Base-by-base conservation (phyloP, 305 asterid species). In the Fraxinus latifolia region DNA sequence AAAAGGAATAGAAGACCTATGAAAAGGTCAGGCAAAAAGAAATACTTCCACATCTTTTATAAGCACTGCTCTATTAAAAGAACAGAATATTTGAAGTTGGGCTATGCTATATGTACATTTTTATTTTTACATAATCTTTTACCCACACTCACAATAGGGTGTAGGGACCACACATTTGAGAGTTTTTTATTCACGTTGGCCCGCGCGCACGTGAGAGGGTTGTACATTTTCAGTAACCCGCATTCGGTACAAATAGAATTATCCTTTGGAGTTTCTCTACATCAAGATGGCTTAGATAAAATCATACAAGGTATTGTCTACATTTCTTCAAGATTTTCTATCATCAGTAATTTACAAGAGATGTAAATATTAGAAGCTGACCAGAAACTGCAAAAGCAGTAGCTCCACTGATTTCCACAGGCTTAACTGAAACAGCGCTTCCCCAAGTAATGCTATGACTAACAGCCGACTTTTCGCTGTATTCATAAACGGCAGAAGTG, bases 371-470 rank as follows among this genome's bases (percentile, higher is more conserved):
- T 29, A 80, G 33, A 14, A 70, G 83, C 98, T 81, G 29, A 93
- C 99, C 99, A 58, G 97, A 87, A 84, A 92, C 92, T 39, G 97
- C 94, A 81, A 86, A 95, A 0, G 98, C 95, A 23, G 81, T 87
- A 14, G 95, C 90, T 58, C 98, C 98, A 21, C 74, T 81, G 80
- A 95, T 92, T 74, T 90, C 92, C 79, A 92, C 97, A 5, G 85
- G 89, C 86, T 90, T 92, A 37, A 78, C 99, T 34, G 93, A 82
- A 79, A 95, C 65, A 84, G 95, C 86, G 83, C 85, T 81, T 81
- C 78, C 83, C 97, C 95, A 90, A 1, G 99, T 92, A 79, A 92
- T 89, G 83, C 95, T 62, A 87, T 95, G 98, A 83, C 98, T 93
- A 77, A 92, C 94, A 72, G 95, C 97, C 21, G 98, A 95, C 82